Conservation (phyloP, 2,329 filamentous ascomycete genomes). For the Clarireedia sp. region DNA sequence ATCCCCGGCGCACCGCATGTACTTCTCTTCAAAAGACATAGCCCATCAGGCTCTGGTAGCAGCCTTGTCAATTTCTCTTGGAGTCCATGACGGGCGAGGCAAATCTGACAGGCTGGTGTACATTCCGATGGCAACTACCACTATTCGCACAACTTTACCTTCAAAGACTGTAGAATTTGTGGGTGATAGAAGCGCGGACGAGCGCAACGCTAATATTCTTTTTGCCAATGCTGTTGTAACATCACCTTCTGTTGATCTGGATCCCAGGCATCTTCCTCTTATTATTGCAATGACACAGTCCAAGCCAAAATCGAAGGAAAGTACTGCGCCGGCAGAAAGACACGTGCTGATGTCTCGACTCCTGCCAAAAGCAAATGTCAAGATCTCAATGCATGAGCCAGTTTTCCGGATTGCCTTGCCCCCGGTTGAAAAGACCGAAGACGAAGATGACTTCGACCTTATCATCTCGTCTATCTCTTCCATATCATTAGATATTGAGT, state of each 20-base stretch:
- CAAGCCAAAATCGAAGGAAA: conserved; percentile 36
- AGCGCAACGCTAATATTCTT: conserved; percentile 90
- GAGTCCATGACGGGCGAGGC: conserved; percentile 81
- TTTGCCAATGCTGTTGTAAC: conserved; percentile 96
- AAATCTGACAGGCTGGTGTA: conserved; percentile 84
- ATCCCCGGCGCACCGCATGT: conserved; percentile 95
- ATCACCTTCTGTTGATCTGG: conserved; percentile 87
- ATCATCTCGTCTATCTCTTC: conserved; percentile 94
- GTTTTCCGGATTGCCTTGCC: conserved; percentile 85
- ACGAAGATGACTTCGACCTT: conserved; percentile 80
- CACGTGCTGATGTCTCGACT: conserved; percentile 79
- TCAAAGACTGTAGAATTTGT: conserved; percentile 86
- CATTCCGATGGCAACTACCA: conserved; percentile 95
- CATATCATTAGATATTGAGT: conserved; percentile 85
- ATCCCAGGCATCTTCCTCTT: conserved; percentile 83
- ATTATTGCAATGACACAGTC: conserved; percentile 67
- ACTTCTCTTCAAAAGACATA: conserved; percentile 86
- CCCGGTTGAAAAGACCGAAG: conserved; percentile 56
- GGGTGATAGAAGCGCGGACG: conserved; percentile 61
- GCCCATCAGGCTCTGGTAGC: conserved; percentile 91
- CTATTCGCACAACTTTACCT: conserved; percentile 83
- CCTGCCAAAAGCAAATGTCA: conserved; percentile 87
- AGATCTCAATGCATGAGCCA: conserved; percentile 93
- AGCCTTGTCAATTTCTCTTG: conserved; percentile 85
- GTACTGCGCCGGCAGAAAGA: conserved; percentile 41